These are phyloP conservation scores for Exophiala bonariae DNA, from an alignment of 2,329 filamentous ascomycete genomes.

Conservation along the genomic window DNA sequence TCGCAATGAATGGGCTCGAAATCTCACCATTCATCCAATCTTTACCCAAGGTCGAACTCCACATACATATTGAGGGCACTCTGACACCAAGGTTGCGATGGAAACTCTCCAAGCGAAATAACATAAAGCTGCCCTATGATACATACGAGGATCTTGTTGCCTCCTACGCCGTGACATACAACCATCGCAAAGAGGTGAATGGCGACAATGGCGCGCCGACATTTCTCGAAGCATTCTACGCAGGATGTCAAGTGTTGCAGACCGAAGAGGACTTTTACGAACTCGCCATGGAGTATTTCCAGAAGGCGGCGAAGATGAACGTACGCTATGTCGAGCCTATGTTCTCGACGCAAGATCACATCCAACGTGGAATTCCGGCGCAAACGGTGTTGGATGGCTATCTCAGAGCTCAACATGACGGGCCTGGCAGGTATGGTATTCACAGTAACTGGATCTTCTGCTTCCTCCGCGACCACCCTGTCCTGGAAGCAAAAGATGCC, in stretches of 20 bases:
- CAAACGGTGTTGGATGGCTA: conserved; percentile 38
- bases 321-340: conserved; percentile 45
- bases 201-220: conserved; percentile 8
- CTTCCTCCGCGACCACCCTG: conserved; percentile 43
- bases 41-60: conserved; percentile 48
- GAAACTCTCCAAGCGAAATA: conserved; percentile 20
- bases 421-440: conserved; percentile 29
- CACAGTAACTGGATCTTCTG: conserved; percentile 45
- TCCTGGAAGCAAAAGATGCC: conserved; percentile 38
- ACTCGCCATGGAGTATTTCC: conserved; percentile 43
- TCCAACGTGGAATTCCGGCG: conserved; percentile 36
- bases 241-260: conserved; percentile 34
- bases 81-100: conserved; percentile 17
- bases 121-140: conserved; percentile 18
- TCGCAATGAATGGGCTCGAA: too few species aligned
- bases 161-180: conserved; percentile 8
- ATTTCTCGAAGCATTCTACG: conserved; percentile 38
- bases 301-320: conserved; percentile 35
- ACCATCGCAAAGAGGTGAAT: conserved; percentile 10
- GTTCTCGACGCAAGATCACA: conserved; percentile 47
- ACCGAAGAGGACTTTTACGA: conserved; percentile 43
- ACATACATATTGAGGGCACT: conserved; percentile 45
- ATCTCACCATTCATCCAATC: conserved; percentile 35
- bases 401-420: conserved; percentile 35
- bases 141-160: conserved; percentile 9